Conservation (phyloP, 257 asterid species). For the Lycium ferocissimum region DNA sequence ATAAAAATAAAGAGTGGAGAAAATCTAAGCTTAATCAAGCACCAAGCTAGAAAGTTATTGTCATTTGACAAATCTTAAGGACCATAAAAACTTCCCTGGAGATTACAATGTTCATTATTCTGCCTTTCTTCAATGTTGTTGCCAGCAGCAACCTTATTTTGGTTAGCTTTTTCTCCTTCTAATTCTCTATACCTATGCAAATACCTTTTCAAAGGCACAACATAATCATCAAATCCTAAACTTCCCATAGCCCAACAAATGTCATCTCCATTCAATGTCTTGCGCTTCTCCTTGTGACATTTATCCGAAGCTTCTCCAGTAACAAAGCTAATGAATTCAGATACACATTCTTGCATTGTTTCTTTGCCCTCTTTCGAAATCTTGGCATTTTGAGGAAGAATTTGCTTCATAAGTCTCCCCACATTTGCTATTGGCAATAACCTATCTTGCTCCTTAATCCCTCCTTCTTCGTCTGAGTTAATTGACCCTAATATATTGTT, state of each 20-base stretch:
- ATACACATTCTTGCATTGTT: conserved; percentile 76
- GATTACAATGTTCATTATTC: background rate
- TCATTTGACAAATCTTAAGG: background rate
- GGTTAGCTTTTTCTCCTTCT: conserved; percentile 54
- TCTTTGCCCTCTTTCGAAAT: conserved; percentile 77
- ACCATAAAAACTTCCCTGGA: background rate
- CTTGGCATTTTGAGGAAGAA: conserved; percentile 63
- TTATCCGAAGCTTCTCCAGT: conserved; percentile 73
- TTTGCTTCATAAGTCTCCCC: conserved; percentile 74
- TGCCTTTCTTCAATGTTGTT: conserved; percentile 34
- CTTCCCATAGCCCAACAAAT: conserved; percentile 63
- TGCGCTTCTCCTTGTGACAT: conserved; percentile 67
- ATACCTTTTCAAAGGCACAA: conserved; percentile 59
- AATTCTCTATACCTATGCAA: conserved; percentile 62
- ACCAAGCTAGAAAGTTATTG: background rate
- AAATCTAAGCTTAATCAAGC: background rate
- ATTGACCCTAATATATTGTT: background rate
- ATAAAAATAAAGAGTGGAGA: background rate
- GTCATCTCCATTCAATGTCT: conserved; percentile 78
- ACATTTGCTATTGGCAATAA: conserved; percentile 73
- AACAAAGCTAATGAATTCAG: conserved; percentile 75
- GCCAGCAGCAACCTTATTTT: conserved; percentile 28
- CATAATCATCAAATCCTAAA: conserved; percentile 67
- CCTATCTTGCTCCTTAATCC: conserved; percentile 51
- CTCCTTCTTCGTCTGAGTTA: conserved; percentile 21